Percentiles rank a stretch among this genome's conserved stretches.
These are phyloP conservation scores for Talaromyces sp. DNA, from an alignment of 2,329 filamentous ascomycete genomes.

Conservation along the genomic window DNA sequence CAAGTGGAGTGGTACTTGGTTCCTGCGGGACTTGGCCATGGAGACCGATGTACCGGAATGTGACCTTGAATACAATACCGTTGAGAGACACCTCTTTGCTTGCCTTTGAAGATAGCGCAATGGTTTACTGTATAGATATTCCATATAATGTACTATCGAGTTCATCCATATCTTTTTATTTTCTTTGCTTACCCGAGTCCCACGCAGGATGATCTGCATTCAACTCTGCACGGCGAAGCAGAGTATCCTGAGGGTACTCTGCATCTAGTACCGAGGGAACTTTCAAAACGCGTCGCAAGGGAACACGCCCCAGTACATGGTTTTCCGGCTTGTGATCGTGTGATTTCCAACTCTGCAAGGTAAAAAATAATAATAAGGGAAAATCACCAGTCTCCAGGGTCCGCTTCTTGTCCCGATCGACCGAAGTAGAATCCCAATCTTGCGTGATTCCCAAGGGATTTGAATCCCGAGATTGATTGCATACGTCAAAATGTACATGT, in stretches of 20 bases:
- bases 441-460: no score
- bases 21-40: not conserved
- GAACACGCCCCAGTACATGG: not conserved
- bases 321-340: conserved; percentile 19
- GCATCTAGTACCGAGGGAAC: not conserved
- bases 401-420: not conserved
- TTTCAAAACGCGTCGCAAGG: conserved; percentile 2
- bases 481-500: no score
- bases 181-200: not conserved
- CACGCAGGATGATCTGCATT: not conserved
- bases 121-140: not conserved
- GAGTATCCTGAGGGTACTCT: not conserved
- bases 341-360: conserved; percentile 16
- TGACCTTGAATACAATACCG: no score
- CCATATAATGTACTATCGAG: not conserved
- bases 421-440: no score
- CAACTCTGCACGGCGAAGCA: not conserved
- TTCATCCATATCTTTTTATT: not conserved
- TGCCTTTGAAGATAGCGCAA: no score
- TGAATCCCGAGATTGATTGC: no score
- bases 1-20: conserved; percentile 11
- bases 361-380: not conserved
- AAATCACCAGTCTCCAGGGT: not conserved
- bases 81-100: no score
- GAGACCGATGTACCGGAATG: conserved; percentile 2